Percentiles rank a stretch among this genome's conserved stretches.
phyloP scores from a whole-genome alignment of 257 asterid genomes.

The Gardenia jasminoides region DNA sequence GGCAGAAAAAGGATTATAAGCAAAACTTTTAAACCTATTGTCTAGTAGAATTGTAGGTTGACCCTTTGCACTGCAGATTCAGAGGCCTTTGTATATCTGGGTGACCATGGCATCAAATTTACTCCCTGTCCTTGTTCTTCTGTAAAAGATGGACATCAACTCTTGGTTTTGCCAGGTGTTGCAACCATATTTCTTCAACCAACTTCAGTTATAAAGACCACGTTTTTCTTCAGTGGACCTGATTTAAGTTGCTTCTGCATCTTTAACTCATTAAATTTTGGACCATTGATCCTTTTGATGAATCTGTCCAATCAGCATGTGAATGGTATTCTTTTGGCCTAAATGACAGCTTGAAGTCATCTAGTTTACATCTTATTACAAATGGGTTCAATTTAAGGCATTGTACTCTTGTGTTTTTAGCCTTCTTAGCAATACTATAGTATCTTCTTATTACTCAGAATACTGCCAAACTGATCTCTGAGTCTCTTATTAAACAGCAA shows the following conservation, averaged over 20 bases:
- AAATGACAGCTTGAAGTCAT: not conserved
- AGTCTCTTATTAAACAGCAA: constrained; percentile 26
- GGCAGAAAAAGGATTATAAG: not conserved
- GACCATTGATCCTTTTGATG: not conserved
- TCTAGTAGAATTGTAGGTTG: no score
- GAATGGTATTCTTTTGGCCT: no score
- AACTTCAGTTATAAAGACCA: not conserved
- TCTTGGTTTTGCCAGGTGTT: not conserved
- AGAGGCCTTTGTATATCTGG: no score
- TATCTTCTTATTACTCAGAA: not conserved
- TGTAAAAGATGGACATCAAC: not conserved
- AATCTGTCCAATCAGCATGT: not conserved
- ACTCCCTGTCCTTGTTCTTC: no score
- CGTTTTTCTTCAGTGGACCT: no score
- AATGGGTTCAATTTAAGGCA: not conserved
- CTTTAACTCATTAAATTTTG: not conserved
- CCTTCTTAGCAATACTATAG: no score
- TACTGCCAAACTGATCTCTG: not conserved
- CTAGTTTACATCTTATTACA: not conserved
- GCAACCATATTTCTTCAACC: no score
- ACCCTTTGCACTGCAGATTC: not conserved
- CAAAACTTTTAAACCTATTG: not conserved
- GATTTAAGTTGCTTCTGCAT: not conserved
- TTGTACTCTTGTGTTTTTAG: no score
- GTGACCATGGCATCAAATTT: no score